A percentile compares a stretch with the other conserved stretches of the same genome.
These are phyloP conservation scores for Leccinum aurantiacum DNA, from an alignment of 768 basidiomycete species.

Conservation along the genomic window DNA sequence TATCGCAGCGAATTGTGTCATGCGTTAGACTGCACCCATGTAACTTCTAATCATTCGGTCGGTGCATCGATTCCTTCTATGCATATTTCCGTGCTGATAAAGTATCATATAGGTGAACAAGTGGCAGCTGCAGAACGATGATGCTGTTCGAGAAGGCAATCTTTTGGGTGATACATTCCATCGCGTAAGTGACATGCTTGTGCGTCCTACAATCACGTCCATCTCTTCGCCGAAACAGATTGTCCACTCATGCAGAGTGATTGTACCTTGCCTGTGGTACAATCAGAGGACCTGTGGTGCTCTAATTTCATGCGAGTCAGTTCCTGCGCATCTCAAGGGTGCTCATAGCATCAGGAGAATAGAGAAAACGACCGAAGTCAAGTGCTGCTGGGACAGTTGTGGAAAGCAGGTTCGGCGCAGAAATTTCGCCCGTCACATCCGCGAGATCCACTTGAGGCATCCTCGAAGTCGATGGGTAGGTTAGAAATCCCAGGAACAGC, in stretches of 20 bases:
- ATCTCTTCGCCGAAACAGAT: not conserved
- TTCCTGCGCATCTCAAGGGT: not conserved
- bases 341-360: not conserved
- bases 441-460: conserved; percentile 6
- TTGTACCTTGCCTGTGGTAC: not conserved
- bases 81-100: not conserved
- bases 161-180: not conserved
- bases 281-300: not conserved
- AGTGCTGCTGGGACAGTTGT: conserved; percentile 3
- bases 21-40: not conserved
- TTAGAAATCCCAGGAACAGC: not conserved
- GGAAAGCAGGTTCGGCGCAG: not conserved
- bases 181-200: not conserved
- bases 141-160: not conserved
- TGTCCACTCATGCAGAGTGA: not conserved
- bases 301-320: not conserved
- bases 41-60: too few relatives aligned
- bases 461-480: not conserved
- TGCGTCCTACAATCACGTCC: not conserved
- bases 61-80: not conserved
- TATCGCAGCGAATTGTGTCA: conserved; percentile 2
- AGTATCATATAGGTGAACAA: not conserved
- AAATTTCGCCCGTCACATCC: conserved; percentile 10
- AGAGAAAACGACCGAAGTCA: fast-evolving
- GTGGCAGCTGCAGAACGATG: not conserved